Conservation (phyloP, 179 eudicot species). For the Carnegiea gigantea region DNA sequence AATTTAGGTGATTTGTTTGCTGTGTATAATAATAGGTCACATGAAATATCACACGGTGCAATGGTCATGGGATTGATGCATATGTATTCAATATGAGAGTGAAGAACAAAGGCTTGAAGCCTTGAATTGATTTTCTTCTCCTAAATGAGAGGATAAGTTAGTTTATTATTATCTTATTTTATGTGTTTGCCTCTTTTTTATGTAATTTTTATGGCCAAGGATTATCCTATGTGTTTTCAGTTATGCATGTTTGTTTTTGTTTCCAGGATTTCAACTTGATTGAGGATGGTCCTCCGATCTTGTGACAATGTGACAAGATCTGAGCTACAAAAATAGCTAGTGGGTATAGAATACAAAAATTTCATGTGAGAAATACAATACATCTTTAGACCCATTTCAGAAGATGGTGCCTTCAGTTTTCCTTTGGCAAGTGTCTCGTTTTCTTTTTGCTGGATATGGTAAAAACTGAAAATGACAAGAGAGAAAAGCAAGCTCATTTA, state of each 20-base stretch:
- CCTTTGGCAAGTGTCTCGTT: constrained; percentile 28
- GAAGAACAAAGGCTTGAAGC: constrained; percentile 18
- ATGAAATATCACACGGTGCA: background rate
- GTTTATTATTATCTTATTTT: background rate
- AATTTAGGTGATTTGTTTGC: background rate
- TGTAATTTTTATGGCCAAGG: no score
- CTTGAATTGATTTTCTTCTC: background rate
- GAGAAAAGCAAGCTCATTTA: background rate
- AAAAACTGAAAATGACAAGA: constrained; percentile 1
- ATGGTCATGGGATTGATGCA: constrained; percentile 1
- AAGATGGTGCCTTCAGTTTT: constrained; percentile 5
- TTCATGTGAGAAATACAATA: constrained; percentile 35
- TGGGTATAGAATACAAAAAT: constrained; percentile 20
- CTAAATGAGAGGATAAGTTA: background rate
- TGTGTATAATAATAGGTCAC: no score
- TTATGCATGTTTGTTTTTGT: constrained; percentile 7
- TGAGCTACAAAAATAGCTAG: constrained; percentile 21
- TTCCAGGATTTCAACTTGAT: constrained; percentile 8
- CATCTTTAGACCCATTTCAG: constrained; percentile 21
- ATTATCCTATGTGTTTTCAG: constrained; percentile 1
- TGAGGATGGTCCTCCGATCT: constrained; percentile 19
- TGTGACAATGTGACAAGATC: constrained; percentile 33
- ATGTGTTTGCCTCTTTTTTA: no score
- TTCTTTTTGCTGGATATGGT: background rate
- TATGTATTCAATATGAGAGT: background rate